Evolutionary conservation across 2,329 filamentous ascomycete species (phyloP), one percentile per base, ranked within the genome.

Genomic region (Daldinia sp.): DNA sequence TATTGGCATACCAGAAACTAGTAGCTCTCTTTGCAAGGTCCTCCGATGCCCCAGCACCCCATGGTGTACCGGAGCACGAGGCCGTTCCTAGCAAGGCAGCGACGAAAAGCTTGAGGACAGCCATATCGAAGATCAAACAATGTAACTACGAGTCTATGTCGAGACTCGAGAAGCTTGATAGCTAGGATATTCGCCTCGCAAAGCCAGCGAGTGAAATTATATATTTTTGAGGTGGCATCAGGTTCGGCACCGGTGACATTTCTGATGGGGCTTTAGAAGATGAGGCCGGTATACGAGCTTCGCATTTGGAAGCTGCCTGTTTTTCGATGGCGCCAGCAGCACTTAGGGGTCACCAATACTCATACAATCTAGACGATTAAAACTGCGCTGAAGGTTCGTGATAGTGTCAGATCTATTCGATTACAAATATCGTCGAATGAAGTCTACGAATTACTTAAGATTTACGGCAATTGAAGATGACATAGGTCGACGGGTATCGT

Each of bases 1-100:
- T 73, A 53, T 78, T 77, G 32, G 78, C 71, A 68, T 81, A 81
- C 77, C 78, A 81, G 67, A 77, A 81, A 47, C 68, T 73, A 29
- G 64, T 62, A 29, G 54, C 61, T 48, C 58, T 48, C 19, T 61
- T 61, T 1, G 15, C 3, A 23, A 62, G 39, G 23, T 41, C 37
- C 23, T 54, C 58, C 27, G 19, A 21, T 4, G 47, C 19, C 10
- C 47, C 64, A 32, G 59, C 55, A 29, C 39, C 54, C 10, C 25
- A 41, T 2, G 54, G 52, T 9, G 60, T 58, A 27, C 27, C 56
- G 4, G 48, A 60, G 32, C 61, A 64, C 2, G 58, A 58, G 1
- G 27, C 61, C 19, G 51, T 32, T 19, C 51, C 61, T 15, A 65
- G 11, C 11, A 67, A 13, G 17, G 32, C 30, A 15, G 48, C 58